These are phyloP conservation scores for Trichoderma guizhouense DNA, from an alignment of 2,329 filamentous ascomycete species.

Conservation along the genomic window DNA sequence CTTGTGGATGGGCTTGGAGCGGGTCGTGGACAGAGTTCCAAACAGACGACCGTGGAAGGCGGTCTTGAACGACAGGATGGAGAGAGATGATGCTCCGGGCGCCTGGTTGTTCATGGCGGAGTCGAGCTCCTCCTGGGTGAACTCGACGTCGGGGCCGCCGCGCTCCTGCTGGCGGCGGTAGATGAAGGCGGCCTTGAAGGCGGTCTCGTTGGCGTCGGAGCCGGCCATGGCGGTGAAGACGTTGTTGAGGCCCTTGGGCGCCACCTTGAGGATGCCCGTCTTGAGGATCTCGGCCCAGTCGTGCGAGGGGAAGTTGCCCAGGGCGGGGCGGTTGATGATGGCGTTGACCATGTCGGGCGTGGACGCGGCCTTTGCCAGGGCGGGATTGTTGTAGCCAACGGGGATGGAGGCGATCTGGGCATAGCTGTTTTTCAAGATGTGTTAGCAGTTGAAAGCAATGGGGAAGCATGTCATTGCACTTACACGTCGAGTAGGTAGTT, in stretches of 20 bases:
- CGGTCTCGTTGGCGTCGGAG: conserved; percentile 90
- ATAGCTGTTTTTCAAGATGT: conserved; percentile 50
- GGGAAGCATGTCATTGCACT: conserved; percentile 25
- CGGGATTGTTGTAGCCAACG: conserved; percentile 87
- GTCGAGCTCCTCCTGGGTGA: conserved; percentile 71
- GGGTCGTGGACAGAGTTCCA: conserved; percentile 80
- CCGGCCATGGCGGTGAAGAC: conserved; percentile 89
- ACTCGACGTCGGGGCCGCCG: conserved; percentile 72
- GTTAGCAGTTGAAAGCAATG: background rate
- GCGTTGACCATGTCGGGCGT: conserved; percentile 76
- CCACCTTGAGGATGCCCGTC: conserved; percentile 75
- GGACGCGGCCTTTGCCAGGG: conserved; percentile 65
- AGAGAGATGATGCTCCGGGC: conserved; percentile 72
- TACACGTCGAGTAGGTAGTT: conserved; percentile 71
- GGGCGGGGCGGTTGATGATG: conserved; percentile 82
- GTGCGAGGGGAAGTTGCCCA: conserved; percentile 85
- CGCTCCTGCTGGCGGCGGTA: conserved; percentile 79
- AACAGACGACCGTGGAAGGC: conserved; percentile 91
- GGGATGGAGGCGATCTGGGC: conserved; percentile 93
- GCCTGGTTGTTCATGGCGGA: conserved; percentile 76
- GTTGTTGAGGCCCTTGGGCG: conserved; percentile 78
- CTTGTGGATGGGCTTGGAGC: conserved; percentile 93
- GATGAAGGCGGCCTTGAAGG: conserved; percentile 96
- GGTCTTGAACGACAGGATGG: conserved; percentile 84
- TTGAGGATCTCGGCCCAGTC: conserved; percentile 80